A percentile compares a stretch with the other conserved stretches of the same genome.
Evolutionary conservation across 768 basidiomycete genomes (phyloP).

Genomic region (Boletellus emodensis): DNA sequence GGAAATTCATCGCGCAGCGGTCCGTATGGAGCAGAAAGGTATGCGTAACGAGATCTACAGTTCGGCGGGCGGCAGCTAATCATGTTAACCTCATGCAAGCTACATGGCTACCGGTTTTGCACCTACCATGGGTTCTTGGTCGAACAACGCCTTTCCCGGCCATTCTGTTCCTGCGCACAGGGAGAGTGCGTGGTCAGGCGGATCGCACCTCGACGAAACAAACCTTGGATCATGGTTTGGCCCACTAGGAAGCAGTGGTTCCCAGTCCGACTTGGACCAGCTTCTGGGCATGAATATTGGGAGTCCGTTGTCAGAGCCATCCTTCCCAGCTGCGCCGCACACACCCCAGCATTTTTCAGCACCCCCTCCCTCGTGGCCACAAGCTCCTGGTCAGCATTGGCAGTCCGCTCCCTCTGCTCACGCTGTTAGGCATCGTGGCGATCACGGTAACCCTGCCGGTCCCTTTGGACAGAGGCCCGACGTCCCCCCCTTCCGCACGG

Average conservation of each 20-base stretch:
- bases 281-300: background rate
- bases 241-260: background rate
- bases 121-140: constrained; percentile 3
- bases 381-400: background rate
- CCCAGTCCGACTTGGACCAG: background rate
- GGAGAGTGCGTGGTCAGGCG: background rate
- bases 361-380: background rate
- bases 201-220: background rate
- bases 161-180: background rate
- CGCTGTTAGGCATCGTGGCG: background rate
- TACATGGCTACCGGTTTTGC: background rate
- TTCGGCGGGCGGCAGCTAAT: background rate
- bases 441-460: background rate
- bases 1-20: background rate
- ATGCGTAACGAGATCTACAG: background rate
- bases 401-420: background rate
- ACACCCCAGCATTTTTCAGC: background rate
- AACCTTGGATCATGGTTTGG: background rate
- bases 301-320: constrained; percentile 1
- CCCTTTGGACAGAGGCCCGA: background rate
- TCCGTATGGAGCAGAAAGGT: constrained; percentile 12
- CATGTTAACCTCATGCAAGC: background rate
- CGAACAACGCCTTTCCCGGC: background rate
- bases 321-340: background rate
- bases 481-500: background rate